Base-by-base conservation (phyloP, 148 eudicot species). In the Heliamphora exappendiculata region DNA sequence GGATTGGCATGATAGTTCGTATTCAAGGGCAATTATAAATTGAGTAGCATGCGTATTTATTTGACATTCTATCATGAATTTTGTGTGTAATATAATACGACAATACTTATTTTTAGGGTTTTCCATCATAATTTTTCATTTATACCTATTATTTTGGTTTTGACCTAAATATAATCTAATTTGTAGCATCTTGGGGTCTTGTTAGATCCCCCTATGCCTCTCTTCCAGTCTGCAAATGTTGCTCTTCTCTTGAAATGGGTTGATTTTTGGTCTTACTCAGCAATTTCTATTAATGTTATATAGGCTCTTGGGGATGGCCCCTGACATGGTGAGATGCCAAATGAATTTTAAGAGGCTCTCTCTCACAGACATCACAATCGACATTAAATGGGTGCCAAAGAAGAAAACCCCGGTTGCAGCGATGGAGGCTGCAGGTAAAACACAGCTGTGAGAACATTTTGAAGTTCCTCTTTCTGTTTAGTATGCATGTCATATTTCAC, bases 351-450 rank as follows among this genome's bases (percentile, higher is more conserved):
- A 89, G 82, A 87, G 92, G 85, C 85, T 89, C 3, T 72, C 90
- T 5, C 87, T 89, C 60, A 89, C 92, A 0, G 92, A 89, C 65
- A 87, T 89, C 67, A 85, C 76, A 69, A 58, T 93, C 37, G 87
- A 89, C 57, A 91, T 93, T 60, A 86, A 81, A 34, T 87, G 92
- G 82, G 76, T 73, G 20, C 98, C 98, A 5, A 86, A 87, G 73
- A 93, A 93, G 88, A 89, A 89, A 76, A 67, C 88, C 1, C 76
- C 91, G 69, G 39, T 93, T 67, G 89, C 86, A 28, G 98, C 98
- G 50, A 89, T 93, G 92, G 96, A 91, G 66, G 89, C 88, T 20
- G 96, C 91, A 47, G 96, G 97, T 90, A 67, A 20, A 84, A 42
- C 6, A 42, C 33, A 2, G 0, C 22, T 22, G 22, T 26, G 41